phyloP scores from a whole-genome alignment of 2,329 filamentous ascomycete species.

The Celoporthe dispersa region DNA sequence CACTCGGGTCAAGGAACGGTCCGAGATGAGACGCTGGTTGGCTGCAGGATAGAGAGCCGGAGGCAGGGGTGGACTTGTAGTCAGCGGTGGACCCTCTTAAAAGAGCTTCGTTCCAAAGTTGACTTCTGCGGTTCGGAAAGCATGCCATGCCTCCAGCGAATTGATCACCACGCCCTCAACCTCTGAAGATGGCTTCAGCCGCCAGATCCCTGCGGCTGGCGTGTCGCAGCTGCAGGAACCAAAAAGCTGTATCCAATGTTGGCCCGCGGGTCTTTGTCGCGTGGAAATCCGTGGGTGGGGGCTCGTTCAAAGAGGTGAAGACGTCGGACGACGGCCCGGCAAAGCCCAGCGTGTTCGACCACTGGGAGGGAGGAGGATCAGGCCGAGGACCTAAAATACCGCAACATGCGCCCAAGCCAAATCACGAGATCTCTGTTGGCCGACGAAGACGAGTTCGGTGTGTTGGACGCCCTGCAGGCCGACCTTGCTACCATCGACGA shows the following conservation, averaged over 20 bases:
- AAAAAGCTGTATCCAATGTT: constrained; percentile 31
- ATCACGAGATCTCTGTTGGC: constrained; percentile 17
- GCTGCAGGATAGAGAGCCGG: not conserved
- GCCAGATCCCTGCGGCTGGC: constrained; percentile 46
- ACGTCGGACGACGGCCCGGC: constrained; percentile 18
- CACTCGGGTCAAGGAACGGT: not conserved
- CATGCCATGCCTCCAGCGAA: not conserved
- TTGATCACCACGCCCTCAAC: constrained; percentile 3
- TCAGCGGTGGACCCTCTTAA: not conserved
- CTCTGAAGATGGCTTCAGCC: constrained; percentile 44
- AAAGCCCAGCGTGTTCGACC: constrained; percentile 26
- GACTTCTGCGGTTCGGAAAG: constrained; percentile 1
- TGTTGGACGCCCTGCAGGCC: constrained; percentile 15
- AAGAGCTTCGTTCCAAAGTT: constrained; percentile 11
- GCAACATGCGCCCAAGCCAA: constrained; percentile 24
- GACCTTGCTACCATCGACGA: constrained; percentile 28
- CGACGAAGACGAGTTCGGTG: constrained; percentile 19
- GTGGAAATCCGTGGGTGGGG: constrained; percentile 36
- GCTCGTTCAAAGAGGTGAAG: constrained; percentile 27
- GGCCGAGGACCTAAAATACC: constrained; percentile 22
- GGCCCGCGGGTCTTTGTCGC: constrained; percentile 33
- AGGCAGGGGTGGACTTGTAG: not conserved
- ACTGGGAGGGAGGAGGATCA: constrained; percentile 33
- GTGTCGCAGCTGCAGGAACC: constrained; percentile 41
- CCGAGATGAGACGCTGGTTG: not conserved